phyloP scores from a whole-genome alignment of 768 basidiomycete species.

The Omphalotus guepiniiformis region DNA sequence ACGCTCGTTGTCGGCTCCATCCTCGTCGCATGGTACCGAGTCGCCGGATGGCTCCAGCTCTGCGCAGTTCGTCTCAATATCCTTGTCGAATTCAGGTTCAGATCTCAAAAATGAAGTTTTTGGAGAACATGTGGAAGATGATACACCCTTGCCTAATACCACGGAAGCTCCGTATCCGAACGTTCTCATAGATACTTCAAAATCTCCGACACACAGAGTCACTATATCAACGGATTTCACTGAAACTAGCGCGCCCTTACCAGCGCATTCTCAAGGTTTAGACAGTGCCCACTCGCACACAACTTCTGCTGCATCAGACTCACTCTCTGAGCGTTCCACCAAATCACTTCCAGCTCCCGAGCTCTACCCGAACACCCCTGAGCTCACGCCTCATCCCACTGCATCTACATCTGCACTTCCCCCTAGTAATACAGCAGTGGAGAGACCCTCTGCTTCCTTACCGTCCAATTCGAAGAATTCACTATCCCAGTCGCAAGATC shows the following conservation, averaged over 20 bases:
- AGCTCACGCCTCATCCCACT: conserved; percentile 5
- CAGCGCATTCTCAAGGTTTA: background rate
- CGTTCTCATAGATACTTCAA: conserved; percentile 42
- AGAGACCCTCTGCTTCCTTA: conserved; percentile 10
- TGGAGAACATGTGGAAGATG: background rate
- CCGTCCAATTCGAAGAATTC: background rate
- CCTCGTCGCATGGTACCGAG: no score
- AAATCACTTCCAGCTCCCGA: conserved; percentile 3
- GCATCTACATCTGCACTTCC: conserved; percentile 27
- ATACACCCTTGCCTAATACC: conserved; percentile 7
- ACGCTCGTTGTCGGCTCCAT: conserved; percentile 17
- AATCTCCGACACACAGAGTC: conserved; percentile 27
- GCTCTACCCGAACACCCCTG: background rate
- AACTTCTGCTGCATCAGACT: conserved; percentile 4
- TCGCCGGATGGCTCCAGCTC: conserved; percentile 11
- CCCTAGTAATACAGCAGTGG: conserved; percentile 22
- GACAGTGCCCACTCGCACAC: background rate
- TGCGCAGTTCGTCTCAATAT: conserved; percentile 18
- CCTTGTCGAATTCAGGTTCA: conserved; percentile 18
- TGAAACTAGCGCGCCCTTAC: background rate
- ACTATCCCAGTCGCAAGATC: conserved; percentile 21
- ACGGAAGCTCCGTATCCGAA: conserved; percentile 28
- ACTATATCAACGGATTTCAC: conserved; percentile 14
- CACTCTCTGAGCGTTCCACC: background rate
- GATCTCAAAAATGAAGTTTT: background rate